Conservation (phyloP, 2,329 filamentous ascomycete genomes). For the Aspergillus novoparasiticus region DNA sequence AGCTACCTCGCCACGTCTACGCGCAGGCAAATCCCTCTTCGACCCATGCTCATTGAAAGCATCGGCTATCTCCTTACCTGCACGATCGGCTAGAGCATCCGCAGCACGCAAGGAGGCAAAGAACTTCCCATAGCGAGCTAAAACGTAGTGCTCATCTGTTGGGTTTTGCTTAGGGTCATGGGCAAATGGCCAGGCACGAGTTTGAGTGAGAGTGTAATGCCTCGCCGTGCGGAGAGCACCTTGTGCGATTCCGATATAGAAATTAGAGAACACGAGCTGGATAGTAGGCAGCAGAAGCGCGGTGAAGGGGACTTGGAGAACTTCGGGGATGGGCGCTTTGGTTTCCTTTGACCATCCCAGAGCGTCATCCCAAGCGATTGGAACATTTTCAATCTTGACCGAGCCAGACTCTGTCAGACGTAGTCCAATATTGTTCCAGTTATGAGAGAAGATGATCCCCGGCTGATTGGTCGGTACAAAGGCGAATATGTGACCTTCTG, state of each 20-base stretch:
- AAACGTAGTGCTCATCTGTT: slow-evolving; percentile 66
- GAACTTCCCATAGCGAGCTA: slow-evolving; percentile 66
- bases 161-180: slow-evolving; percentile 63
- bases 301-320: slow-evolving; percentile 58
- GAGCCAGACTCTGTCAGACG: slow-evolving; percentile 66
- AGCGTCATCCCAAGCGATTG: slow-evolving; percentile 62
- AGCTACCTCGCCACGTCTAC: slow-evolving; percentile 61
- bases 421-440: slow-evolving; percentile 68
- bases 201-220: slow-evolving; percentile 54
- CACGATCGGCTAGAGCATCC: slow-evolving; percentile 60
- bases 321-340: slow-evolving; percentile 54
- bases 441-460: slow-evolving; percentile 57
- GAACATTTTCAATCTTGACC: slow-evolving; percentile 62
- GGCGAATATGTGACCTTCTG: slow-evolving; percentile 64
- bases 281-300: slow-evolving; percentile 65
- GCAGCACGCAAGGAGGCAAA: slow-evolving; percentile 64
- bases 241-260: slow-evolving; percentile 65
- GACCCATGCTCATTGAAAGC: slow-evolving; percentile 50
- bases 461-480: slow-evolving; percentile 60
- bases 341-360: slow-evolving; percentile 59
- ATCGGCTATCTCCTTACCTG: slow-evolving; percentile 52
- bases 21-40: slow-evolving; percentile 51
- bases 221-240: slow-evolving; percentile 61
- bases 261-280: slow-evolving; percentile 67
- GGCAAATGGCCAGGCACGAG: slow-evolving; percentile 66